Evolutionary conservation across 2,329 filamentous ascomycete species (phyloP), one percentile per base, ranked within the genome.

Genomic region (Onygenales sp.): DNA sequence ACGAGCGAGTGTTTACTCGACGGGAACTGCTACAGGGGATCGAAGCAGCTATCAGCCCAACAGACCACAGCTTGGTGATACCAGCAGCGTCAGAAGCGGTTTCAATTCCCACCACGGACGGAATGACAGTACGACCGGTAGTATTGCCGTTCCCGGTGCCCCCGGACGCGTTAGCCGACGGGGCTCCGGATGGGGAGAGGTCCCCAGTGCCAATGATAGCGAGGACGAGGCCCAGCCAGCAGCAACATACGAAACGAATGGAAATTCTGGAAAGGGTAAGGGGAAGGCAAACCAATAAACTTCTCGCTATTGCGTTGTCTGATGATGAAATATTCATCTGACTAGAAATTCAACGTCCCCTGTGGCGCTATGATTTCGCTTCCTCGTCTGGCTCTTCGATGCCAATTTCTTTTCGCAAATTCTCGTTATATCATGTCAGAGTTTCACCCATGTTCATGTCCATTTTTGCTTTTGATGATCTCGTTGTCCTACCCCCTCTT

Each of bases 51-150:
- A 86, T 57, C 92, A 95, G 63, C 82, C 86, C 32, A 82, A 62
- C 75, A 76, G 49, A 59, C 52, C 46, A 45, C 62, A 57, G 68
- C 65, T 67, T 46, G 82, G 78, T 4, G 88, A 95, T 59, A 87
- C 81, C 1, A 83, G 84, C 8, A 95, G 89, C 63, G 75, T 94
- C 33, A 80, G 88, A 52, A 95, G 88, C 66, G 88, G 87, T 8
- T 40, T 53, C 13, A 53, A 56, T 10, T 58, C 57, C 10, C 56
- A 88, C 0, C 91, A 95, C 67, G 82, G 81, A 2, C 80, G 88
- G 57, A 85, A 88, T 49, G 89, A 95, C 66, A 95, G 90, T 69
- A 82, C 92, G 52, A 86, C 77, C 56, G 86, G 87, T 31, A 92
- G 87, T 67, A 84, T 90, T 58, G 81, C 67, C 14, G 66, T 72